phyloP scores from a whole-genome alignment of 345 rosid genomes.

The Chamaenerion angustifolium region DNA sequence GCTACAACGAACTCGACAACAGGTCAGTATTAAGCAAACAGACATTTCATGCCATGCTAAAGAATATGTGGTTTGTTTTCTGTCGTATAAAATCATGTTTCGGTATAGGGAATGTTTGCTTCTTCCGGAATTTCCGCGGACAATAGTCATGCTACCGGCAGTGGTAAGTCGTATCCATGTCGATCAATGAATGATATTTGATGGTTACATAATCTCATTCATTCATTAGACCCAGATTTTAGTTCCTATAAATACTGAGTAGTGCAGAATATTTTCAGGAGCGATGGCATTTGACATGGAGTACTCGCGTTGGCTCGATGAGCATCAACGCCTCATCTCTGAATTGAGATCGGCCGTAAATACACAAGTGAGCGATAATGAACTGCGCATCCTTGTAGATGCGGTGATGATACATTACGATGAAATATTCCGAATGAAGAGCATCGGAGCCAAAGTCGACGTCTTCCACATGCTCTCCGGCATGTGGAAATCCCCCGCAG shows the following conservation, averaged over 20 bases:
- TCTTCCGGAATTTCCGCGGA: constrained; percentile 37
- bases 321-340: constrained; percentile 58
- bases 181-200: not conserved
- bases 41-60: no score
- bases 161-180: constrained; percentile 26
- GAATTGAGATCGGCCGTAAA: constrained; percentile 63
- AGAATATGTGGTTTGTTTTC: no score
- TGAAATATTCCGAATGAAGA: constrained; percentile 60
- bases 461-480: constrained; percentile 96
- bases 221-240: no score
- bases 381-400: constrained; percentile 55
- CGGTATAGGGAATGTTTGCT: constrained; percentile 30
- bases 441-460: constrained; percentile 61
- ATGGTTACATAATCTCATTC: no score
- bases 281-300: constrained; percentile 71
- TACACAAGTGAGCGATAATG: constrained; percentile 47
- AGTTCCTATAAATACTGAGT: not conserved
- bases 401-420: constrained; percentile 71
- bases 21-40: constrained; percentile 23
- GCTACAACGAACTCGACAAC: constrained; percentile 66
- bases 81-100: no score
- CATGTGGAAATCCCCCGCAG: constrained; percentile 92
- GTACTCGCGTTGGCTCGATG: constrained; percentile 79
- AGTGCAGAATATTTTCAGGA: constrained; percentile 21
- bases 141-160: constrained; percentile 31